Evolutionary conservation across 306 rosid genomes (phyloP), one percentile per base, ranked within the genome.

Genomic region (Alnus glutinosa): DNA sequence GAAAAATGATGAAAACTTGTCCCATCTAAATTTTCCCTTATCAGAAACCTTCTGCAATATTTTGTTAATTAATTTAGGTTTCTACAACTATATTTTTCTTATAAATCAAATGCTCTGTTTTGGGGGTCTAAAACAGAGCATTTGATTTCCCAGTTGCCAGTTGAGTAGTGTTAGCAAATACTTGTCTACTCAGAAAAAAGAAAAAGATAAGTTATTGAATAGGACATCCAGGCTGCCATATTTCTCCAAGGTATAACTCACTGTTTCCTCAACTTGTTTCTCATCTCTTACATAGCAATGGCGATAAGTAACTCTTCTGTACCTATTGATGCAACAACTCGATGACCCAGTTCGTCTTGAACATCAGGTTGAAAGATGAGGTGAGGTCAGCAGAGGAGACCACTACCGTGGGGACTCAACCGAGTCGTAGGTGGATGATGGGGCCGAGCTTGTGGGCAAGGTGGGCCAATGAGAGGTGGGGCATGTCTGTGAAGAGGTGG

Each of bases 231-330:
- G 47, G 30, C 77, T 80, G 64, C 98, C 97, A 5, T 89, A 85
- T 61, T 83, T 94, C 16, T 91, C 64, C 62, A 94, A 4, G 0
- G 90, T 69, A 87, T 77, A 92, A 0, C 66, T 85, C 0, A 94
- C 79, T 0, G 93, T 83, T 71, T 89, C 85, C 42, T 89, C 89
- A 0, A 94, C 95, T 49, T 92, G 88, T 8, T 84, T 85, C 77
- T 92, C 98, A 39, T 94, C 89, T 46, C 92, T 80, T 0, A 94
- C 98, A 15, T 94, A 97, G 50, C 98, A 94, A 23, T 89, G 98
- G 73, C 51, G 86, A 68, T 88, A 94, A 10, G 80, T 86, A 7
- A 85, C 94, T 76, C 62, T 89, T 82, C 82, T 11, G 81, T 15
- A 15, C 81, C 92, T 77, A 91, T 71, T 19, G 93, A 91, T 12